Conservation (phyloP, 345 rosid species). For the Populus pruinosa region DNA sequence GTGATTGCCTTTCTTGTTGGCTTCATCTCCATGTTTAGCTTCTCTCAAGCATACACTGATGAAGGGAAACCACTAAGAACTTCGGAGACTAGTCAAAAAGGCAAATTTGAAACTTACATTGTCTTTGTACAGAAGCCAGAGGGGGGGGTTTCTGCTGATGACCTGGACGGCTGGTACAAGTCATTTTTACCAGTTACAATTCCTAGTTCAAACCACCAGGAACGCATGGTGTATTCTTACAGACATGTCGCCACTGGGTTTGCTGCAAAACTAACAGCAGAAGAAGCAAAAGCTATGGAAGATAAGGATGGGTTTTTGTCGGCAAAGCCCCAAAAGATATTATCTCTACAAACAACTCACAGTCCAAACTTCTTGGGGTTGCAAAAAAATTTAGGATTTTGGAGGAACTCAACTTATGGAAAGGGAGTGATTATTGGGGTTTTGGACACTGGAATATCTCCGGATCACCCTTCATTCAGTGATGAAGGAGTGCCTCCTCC, state of each 20-base stretch:
- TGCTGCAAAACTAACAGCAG: conserved; percentile 48
- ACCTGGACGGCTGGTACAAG: conserved; percentile 28
- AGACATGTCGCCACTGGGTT: conserved; percentile 42
- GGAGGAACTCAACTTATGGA: conserved; percentile 19
- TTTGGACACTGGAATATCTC: conserved; percentile 23
- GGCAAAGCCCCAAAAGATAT: conserved; percentile 28
- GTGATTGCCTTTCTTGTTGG: conserved; percentile 6
- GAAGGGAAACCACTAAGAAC: neutral
- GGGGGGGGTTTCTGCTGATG: neutral
- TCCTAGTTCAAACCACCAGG: conserved; percentile 11
- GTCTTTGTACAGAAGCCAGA: conserved; percentile 28
- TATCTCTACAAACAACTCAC: conserved; percentile 24
- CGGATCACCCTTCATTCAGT: conserved; percentile 27
- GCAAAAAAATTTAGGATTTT: conserved; percentile 12
- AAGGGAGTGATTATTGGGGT: conserved; percentile 25
- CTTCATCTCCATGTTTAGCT: conserved; percentile 17
- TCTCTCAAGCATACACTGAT: conserved; percentile 13
- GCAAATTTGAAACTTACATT: conserved; percentile 28
- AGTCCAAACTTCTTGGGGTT: conserved; percentile 25
- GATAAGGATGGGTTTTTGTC: conserved; percentile 38
- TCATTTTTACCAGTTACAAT: conserved; percentile 31
- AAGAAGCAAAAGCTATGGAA: conserved; percentile 41
- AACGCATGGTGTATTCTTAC: conserved; percentile 36
- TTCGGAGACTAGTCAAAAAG: neutral
- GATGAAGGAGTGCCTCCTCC: conserved; percentile 22